Percentiles rank a stretch among this genome's conserved stretches.
These are phyloP conservation scores for Inga oerstediana DNA, from an alignment of 306 rosid species.

Conservation along the genomic window DNA sequence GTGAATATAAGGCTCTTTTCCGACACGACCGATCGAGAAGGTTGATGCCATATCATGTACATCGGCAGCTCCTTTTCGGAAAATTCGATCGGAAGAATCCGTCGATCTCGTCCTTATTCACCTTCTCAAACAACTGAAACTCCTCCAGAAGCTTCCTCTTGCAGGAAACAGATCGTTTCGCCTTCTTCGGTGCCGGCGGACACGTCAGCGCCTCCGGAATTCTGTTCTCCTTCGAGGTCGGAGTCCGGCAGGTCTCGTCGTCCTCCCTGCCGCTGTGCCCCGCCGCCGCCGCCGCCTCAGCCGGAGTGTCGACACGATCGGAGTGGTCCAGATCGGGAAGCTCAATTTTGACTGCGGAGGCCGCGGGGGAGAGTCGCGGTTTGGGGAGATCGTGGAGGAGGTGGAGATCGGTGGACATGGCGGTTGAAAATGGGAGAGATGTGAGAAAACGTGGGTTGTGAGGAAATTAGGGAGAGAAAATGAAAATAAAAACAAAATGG, in stretches of 20 bases:
- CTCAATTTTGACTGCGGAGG: not conserved
- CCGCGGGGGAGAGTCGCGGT: not conserved
- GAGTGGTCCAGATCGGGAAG: not conserved
- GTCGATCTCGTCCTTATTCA: constrained; percentile 30
- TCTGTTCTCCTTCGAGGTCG: constrained; percentile 28
- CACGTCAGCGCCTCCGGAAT: constrained; percentile 26
- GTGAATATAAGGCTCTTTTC: not conserved
- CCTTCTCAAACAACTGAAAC: constrained; percentile 21
- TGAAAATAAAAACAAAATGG: not conserved
- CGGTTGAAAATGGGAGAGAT: not conserved
- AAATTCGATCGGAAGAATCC: constrained; percentile 26
- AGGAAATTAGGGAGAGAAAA: not conserved
- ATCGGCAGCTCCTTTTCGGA: constrained; percentile 23
- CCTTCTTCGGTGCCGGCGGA: constrained; percentile 29
- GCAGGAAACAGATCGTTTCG: not conserved
- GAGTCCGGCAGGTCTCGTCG: constrained; percentile 19
- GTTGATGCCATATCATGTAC: not conserved
- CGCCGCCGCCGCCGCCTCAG: not conserved
- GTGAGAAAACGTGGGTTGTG: not conserved
- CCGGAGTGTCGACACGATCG: not conserved
- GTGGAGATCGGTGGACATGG: constrained; percentile 32
- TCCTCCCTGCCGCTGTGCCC: not conserved
- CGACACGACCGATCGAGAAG: not conserved
- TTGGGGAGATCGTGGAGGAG: constrained; percentile 11
- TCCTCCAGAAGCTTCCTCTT: constrained; percentile 29